Evolutionary conservation across 2,329 filamentous ascomycete species (phyloP), one percentile per base, ranked within the genome.

Genomic region (Aulographum hederae): DNA sequence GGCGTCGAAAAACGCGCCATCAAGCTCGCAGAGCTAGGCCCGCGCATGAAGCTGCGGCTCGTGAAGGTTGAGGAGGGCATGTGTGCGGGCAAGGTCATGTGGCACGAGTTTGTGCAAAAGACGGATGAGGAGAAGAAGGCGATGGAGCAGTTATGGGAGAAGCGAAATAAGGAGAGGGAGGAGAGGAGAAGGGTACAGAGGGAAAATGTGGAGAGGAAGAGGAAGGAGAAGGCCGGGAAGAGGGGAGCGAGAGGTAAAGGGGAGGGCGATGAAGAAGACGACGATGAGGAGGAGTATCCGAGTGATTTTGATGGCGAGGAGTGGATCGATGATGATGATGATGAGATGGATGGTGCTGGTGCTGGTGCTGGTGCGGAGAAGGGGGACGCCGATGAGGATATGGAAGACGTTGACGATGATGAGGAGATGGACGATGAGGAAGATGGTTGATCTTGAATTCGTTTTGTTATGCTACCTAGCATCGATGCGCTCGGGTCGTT

Each of bases 1-100:
- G 11, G 29, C 8, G 77, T 91, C 5, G 80, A 93, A 55, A 80
- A 81, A 43, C 72, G 82, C 28, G 85, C 80, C 0, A 80, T 98
- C 15, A 94, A 92, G 51, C 63, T 98, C 5, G 75, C 92, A 3
- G 89, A 98, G 56, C 60, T 98, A 1, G 89, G 89, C 0, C 89
- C 89, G 2, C 72, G 89, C 33, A 76, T 98, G 78, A 77, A 71
- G 37, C 59, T 98, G 26, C 73, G 86, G 19, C 62, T 98, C 56
- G 85, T 82, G 34, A 98, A 98, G 59, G 85, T 98, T 4, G 89
- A 98, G 49, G 89, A 98, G 44, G 89, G 86, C 2, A 56, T 95
- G 5, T 94, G 84, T 45, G 67, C 69, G 17, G 89, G 89, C 31
- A 89, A 82, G 51, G 69, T 93, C 34, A 80, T 98, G 78, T 98